Evolutionary conservation across 352 stramenopile genomes (phyloP).

Genomic region (Nothophytophthora sp.): DNA sequence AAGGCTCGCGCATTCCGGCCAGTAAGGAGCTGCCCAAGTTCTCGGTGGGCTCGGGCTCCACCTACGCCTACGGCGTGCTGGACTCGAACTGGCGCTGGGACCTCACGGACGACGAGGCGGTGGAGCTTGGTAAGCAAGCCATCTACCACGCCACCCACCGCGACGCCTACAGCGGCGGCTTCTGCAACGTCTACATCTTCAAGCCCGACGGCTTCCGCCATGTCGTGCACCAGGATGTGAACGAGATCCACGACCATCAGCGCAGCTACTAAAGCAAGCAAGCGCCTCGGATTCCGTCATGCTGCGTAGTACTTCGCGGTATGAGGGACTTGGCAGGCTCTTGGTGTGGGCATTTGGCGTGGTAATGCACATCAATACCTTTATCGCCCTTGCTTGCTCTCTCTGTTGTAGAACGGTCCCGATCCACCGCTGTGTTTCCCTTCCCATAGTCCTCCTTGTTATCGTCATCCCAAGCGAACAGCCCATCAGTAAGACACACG

Average conservation of each 20-base stretch:
- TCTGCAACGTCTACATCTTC: conserved; percentile 97
- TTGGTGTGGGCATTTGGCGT: conserved; percentile 1
- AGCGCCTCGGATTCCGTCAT: too few relatives aligned
- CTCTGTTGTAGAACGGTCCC: background rate
- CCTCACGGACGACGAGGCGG: conserved; percentile 98
- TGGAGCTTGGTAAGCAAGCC: conserved; percentile 98
- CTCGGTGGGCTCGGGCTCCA: conserved; percentile 98
- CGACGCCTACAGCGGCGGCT: conserved; percentile 98
- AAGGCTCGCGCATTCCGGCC: conserved; percentile 97
- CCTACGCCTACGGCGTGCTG: conserved; percentile 99
- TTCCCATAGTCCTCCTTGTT: conserved; percentile 6
- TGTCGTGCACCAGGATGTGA: conserved; percentile 97
- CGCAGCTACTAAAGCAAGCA: conserved; percentile 58
- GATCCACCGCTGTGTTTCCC: conserved; percentile 13
- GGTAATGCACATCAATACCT: conserved; percentile 13
- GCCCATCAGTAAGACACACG: conserved; percentile 8
- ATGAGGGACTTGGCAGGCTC: too few relatives aligned
- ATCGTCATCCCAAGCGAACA: conserved; percentile 9
- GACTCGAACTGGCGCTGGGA: conserved; percentile 97
- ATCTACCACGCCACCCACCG: conserved; percentile 99
- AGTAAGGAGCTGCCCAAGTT: conserved; percentile 96
- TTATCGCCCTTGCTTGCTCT: too few relatives aligned
- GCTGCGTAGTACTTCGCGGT: too few relatives aligned
- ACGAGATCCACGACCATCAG: conserved; percentile 97
- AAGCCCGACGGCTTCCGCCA: conserved; percentile 97